phyloP scores from a whole-genome alignment of 1,139 yeast genomes.

The Lodderomyces oxycetoniae region DNA sequence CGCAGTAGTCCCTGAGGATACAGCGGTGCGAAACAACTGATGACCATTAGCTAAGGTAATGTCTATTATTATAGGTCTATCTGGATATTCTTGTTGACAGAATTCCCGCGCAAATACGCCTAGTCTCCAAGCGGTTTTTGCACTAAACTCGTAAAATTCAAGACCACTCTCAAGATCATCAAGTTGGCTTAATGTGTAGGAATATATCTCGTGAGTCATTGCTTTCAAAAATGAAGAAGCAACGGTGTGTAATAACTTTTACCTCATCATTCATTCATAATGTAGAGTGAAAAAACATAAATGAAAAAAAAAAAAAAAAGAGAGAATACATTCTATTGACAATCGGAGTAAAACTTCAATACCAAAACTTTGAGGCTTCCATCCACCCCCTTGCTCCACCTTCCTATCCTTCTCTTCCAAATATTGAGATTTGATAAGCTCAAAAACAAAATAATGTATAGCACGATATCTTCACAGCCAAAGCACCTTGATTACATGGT shows the following conservation, averaged over 20 bases:
- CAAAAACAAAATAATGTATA: too few relatives aligned
- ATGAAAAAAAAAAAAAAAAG: background rate
- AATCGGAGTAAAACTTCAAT: too few relatives aligned
- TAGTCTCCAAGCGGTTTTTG: slow-evolving; percentile 34
- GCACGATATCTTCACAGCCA: too few relatives aligned
- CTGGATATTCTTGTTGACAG: slow-evolving; percentile 19
- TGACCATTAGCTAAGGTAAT: slow-evolving; percentile 49
- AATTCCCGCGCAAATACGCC: slow-evolving; percentile 31
- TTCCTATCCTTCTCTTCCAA: too few relatives aligned
- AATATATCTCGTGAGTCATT: slow-evolving; percentile 15
- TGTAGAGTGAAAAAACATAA: background rate
- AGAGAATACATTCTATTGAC: too few relatives aligned
- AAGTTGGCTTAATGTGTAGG: slow-evolving; percentile 13
- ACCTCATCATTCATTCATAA: too few relatives aligned
- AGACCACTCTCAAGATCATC: slow-evolving; percentile 17
- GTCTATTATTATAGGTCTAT: slow-evolving; percentile 45
- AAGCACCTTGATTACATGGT: too few relatives aligned
- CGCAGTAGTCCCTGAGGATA: slow-evolving; percentile 36
- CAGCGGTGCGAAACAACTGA: slow-evolving; percentile 46
- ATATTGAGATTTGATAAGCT: too few relatives aligned
- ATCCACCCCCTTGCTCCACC: too few relatives aligned
- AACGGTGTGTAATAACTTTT: background rate
- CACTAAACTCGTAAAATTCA: slow-evolving; percentile 20
- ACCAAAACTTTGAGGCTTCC: too few relatives aligned
- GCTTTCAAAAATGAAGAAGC: background rate